Percentiles rank a stretch among this genome's conserved stretches.
phyloP scores from a whole-genome alignment of 352 stramenopile genomes.

The Peronosclerospora sorghi region DNA sequence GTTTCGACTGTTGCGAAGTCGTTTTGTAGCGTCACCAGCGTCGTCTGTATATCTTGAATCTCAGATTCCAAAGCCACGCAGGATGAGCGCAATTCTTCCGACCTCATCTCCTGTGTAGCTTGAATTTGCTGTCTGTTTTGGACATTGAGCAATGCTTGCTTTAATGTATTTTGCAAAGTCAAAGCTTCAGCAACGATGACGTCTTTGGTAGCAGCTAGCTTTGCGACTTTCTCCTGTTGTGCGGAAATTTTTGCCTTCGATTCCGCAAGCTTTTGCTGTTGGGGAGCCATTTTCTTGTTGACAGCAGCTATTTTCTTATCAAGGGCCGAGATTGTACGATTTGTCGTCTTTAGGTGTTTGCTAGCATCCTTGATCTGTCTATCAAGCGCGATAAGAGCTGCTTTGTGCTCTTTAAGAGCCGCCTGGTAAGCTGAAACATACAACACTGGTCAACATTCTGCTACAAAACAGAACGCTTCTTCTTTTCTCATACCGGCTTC shows the following conservation, averaged over 20 bases:
- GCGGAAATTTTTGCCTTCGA: slow-evolving; percentile 9
- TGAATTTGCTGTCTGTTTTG: slow-evolving; percentile 4
- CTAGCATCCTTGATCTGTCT: slow-evolving; percentile 12
- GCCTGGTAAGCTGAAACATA: slow-evolving; percentile 10
- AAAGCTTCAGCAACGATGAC: slow-evolving; percentile 15
- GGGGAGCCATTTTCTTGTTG: slow-evolving; percentile 16
- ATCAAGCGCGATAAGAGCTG: slow-evolving; percentile 12
- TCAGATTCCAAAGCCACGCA: slow-evolving; percentile 13
- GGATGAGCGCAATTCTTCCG: slow-evolving; percentile 13
- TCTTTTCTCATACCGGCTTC: slow-evolving; percentile 16
- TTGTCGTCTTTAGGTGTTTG: slow-evolving; percentile 13
- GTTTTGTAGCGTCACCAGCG: slow-evolving; percentile 1
- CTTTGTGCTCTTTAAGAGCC: slow-evolving; percentile 8
- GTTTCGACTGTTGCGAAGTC: slow-evolving; percentile 12
- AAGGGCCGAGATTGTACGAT: slow-evolving; percentile 12
- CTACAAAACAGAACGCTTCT: background rate
- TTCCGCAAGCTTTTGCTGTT: slow-evolving; percentile 11
- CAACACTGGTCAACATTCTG: background rate
- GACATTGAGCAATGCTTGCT: slow-evolving; percentile 4
- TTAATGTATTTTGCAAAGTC: slow-evolving; percentile 5
- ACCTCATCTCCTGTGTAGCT: slow-evolving; percentile 7
- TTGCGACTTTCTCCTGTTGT: slow-evolving; percentile 10
- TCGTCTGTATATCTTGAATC: slow-evolving; percentile 4
- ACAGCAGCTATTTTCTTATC: slow-evolving; percentile 14
- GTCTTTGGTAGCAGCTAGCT: slow-evolving; percentile 10